Conservation (phyloP, 2,329 filamentous ascomycete genomes). For the Calonectria pauciramosa region DNA sequence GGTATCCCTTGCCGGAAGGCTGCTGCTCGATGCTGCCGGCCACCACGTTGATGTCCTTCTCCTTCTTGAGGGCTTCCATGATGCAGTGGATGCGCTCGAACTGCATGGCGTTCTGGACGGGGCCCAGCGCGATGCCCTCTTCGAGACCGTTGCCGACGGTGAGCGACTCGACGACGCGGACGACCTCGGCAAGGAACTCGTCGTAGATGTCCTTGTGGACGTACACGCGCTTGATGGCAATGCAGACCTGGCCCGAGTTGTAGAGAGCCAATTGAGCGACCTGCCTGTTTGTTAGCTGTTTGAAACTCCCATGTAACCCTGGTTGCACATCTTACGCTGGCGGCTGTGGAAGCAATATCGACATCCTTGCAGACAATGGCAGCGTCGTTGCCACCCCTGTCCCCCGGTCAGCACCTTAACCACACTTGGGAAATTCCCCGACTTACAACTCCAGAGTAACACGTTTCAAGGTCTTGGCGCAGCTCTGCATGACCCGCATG, state of each 20-base stretch:
- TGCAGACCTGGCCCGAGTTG: constrained; percentile 32
- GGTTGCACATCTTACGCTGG: constrained; percentile 45
- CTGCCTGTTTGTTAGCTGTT: neutral
- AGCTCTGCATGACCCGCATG: constrained; percentile 70
- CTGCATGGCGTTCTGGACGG: constrained; percentile 71
- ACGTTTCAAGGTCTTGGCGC: constrained; percentile 68
- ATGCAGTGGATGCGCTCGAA: constrained; percentile 46
- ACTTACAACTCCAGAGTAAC: constrained; percentile 68
- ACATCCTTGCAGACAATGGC: constrained; percentile 57
- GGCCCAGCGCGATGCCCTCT: constrained; percentile 58
- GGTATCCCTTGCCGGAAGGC: constrained; percentile 31
- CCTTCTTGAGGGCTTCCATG: neutral
- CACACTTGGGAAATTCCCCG: accelerated
- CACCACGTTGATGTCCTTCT: neutral
- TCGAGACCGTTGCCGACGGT: constrained; percentile 62
- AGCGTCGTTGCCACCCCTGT: constrained; percentile 31
- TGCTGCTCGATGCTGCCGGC: neutral
- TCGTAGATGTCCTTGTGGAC: constrained; percentile 68
- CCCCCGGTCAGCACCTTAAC: neutral
- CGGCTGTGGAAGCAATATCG: constrained; percentile 55
- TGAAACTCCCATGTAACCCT: constrained; percentile 24
- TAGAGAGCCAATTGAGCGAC: constrained; percentile 16
- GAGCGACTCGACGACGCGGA: constrained; percentile 59
- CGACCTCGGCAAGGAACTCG: constrained; percentile 57
- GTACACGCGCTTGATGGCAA: constrained; percentile 68